A percentile compares a stretch with the other conserved stretches of the same genome.
These are phyloP conservation scores for Ogataea hybrid DNA, from an alignment of 1,139 yeast genomes.

Conservation along the genomic window DNA sequence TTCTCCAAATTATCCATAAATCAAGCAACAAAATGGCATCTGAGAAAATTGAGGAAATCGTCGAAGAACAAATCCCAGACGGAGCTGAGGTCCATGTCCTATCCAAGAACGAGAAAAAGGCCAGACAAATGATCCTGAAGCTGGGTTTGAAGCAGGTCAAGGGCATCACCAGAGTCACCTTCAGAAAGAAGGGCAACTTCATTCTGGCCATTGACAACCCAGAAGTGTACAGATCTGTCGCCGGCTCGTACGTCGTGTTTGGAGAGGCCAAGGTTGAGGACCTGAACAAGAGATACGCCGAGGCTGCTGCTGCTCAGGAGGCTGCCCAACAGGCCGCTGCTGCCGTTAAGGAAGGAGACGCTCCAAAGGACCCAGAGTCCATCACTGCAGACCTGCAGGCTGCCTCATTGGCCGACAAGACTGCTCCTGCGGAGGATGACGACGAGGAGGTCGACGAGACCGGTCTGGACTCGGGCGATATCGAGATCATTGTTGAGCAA, in stretches of 20 bases:
- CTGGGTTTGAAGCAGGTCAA: constrained; percentile 88
- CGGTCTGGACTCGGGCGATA: constrained; percentile 77
- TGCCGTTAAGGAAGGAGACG: constrained; percentile 35
- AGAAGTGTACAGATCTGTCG: constrained; percentile 91
- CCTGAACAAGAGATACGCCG: constrained; percentile 75
- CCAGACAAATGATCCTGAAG: constrained; percentile 87
- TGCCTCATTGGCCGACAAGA: constrained; percentile 48
- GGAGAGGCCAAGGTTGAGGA: constrained; percentile 98
- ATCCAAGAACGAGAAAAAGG: constrained; percentile 93
- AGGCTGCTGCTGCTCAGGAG: constrained; percentile 70
- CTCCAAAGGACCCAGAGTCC: constrained; percentile 64
- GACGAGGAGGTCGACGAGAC: constrained; percentile 76
- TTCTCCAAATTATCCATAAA: constrained; percentile 4
- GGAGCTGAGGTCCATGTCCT: constrained; percentile 85
- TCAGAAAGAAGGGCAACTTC: constrained; percentile 92
- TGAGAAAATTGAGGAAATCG: constrained; percentile 34
- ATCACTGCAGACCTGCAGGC: constrained; percentile 91
- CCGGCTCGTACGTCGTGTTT: constrained; percentile 94
- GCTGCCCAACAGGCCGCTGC: constrained; percentile 47
- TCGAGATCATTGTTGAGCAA: constrained; percentile 84
- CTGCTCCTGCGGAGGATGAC: constrained; percentile 43
- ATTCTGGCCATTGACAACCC: constrained; percentile 92
- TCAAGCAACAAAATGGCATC: constrained; percentile 40
- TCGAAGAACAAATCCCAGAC: constrained; percentile 64
- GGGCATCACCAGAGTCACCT: constrained; percentile 94